These are phyloP conservation scores for Bryoerythrophyllum caledonicum DNA, from an alignment of 225 moss, liverwort and hornwort species.

Conservation along the genomic window DNA sequence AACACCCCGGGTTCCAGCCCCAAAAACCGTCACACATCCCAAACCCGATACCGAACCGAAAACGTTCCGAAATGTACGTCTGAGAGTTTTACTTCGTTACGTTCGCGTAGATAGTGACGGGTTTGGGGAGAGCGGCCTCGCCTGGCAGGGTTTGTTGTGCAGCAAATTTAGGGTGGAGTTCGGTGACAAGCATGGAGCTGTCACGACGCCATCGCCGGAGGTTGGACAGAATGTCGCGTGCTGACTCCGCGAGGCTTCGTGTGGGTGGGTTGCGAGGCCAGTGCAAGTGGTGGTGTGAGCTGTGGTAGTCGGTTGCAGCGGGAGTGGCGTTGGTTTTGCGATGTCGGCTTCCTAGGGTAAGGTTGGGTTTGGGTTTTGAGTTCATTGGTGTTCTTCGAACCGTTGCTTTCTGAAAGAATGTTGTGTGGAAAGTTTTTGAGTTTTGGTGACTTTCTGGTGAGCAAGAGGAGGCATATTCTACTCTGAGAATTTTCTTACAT, in stretches of 20 bases:
- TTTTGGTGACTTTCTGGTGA: not conserved
- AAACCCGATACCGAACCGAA: no score
- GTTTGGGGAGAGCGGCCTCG: no score
- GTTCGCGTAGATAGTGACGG: no score
- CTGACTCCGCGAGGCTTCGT: not conserved
- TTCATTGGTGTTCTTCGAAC: no score
- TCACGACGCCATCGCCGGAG: no score
- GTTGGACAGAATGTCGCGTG: not conserved
- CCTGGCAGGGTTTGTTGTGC: no score
- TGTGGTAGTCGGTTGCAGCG: not conserved
- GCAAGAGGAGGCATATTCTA: not conserved
- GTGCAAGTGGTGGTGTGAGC: not conserved
- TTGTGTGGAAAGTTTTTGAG: not conserved
- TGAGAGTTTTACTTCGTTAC: no score
- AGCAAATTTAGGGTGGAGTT: no score
- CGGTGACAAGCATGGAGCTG: not conserved
- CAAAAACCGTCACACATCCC: no score
- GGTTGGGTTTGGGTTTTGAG: not conserved
- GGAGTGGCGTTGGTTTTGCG: not conserved
- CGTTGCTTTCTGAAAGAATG: not conserved
- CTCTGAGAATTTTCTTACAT: not conserved
- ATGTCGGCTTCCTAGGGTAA: slow-evolving; percentile 6
- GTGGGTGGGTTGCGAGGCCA: no score
- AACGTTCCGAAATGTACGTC: no score
- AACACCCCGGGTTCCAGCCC: no score